Percentiles rank a stretch among this genome's conserved stretches.
Evolutionary conservation across 345 rosid genomes (phyloP).

Genomic region (Populus davidiana): DNA sequence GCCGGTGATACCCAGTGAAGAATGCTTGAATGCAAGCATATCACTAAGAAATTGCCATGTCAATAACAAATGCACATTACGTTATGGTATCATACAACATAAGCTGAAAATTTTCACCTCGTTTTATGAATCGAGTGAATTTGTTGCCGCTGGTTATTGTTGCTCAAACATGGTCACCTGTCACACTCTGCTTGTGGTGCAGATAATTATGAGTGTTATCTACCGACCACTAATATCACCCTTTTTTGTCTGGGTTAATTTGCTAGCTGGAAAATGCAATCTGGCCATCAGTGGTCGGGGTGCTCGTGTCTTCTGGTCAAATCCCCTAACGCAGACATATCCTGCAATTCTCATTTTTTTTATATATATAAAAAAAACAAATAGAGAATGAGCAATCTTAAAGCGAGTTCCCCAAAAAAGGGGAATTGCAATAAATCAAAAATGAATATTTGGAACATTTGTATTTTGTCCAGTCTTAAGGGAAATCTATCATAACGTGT

Average conservation of each 20-base stretch:
- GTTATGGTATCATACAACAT: not conserved
- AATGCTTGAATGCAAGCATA: slow-evolving; percentile 11
- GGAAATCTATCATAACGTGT: too few relatives aligned
- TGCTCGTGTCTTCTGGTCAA: slow-evolving; percentile 69
- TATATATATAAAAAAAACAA: too few relatives aligned
- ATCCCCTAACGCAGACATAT: slow-evolving; percentile 86
- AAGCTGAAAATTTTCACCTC: not conserved
- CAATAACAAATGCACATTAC: not conserved
- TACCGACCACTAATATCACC: not conserved
- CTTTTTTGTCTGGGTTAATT: slow-evolving; percentile 29
- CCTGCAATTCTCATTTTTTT: slow-evolving; percentile 40
- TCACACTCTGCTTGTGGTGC: not conserved
- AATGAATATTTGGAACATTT: not conserved
- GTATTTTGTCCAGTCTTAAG: too few relatives aligned
- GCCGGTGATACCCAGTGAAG: not conserved
- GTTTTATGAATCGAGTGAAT: not conserved
- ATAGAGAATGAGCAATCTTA: not conserved
- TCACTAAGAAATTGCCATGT: not conserved
- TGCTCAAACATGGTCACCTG: not conserved
- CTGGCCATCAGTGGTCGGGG: slow-evolving; percentile 84
- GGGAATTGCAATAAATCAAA: not conserved
- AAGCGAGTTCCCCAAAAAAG: not conserved
- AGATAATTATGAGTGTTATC: not conserved
- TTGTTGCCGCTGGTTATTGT: slow-evolving; percentile 10
- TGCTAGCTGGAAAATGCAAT: slow-evolving; percentile 71